Conservation (phyloP, 352 stramenopile species). For the Phytophthora sp. region DNA sequence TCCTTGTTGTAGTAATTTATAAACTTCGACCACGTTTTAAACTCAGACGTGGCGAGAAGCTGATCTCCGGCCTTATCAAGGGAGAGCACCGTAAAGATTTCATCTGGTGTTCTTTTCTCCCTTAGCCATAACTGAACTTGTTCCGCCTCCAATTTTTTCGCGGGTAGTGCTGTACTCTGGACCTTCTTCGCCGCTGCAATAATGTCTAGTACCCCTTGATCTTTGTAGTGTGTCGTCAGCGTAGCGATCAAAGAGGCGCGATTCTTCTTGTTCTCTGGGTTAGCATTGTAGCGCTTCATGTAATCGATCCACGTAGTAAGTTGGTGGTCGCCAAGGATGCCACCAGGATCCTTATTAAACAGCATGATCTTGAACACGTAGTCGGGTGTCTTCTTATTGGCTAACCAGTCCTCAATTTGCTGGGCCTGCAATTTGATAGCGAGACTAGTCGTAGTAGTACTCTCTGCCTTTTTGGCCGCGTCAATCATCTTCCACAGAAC, state of each 20-base stretch:
- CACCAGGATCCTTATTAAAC: neutral
- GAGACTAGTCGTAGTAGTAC: neutral
- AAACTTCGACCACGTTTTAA: constrained; percentile 13
- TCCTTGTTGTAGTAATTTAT: constrained; percentile 8
- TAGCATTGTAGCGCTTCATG: neutral
- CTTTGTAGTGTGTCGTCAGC: constrained; percentile 1
- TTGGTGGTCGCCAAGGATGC: neutral
- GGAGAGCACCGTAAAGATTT: neutral
- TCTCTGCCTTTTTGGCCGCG: neutral
- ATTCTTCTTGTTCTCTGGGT: neutral
- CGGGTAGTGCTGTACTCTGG: neutral
- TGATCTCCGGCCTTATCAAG: constrained; percentile 4
- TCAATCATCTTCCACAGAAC: constrained; percentile 5
- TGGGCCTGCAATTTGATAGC: neutral
- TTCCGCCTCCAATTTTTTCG: constrained; percentile 2
- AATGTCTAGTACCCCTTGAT: neutral
- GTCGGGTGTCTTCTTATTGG: neutral
- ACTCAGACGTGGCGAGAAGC: neutral
- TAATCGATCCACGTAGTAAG: neutral
- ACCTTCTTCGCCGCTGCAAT: constrained; percentile 3
- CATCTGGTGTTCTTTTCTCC: neutral
- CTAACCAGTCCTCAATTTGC: constrained; percentile 2
- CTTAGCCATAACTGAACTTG: constrained; percentile 8
- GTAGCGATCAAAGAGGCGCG: neutral
- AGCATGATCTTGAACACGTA: neutral